phyloP scores from a whole-genome alignment of 441 rosid species.

The Pelargonium cotyledonis region DNA sequence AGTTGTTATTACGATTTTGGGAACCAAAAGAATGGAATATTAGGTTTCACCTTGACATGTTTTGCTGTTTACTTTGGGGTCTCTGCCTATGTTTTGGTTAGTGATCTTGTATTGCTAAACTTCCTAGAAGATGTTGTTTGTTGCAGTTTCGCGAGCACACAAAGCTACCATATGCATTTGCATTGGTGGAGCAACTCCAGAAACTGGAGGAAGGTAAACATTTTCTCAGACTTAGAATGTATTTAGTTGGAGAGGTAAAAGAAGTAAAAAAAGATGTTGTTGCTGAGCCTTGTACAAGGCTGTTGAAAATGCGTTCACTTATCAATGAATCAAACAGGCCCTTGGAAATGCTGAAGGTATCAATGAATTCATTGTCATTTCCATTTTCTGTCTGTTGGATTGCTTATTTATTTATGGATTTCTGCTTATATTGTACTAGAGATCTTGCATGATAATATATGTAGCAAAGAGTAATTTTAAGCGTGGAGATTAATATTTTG shows the following conservation, averaged over 20 bases:
- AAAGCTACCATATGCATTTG: slow-evolving; percentile 72
- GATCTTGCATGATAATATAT: neutral
- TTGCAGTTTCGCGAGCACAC: slow-evolving; percentile 53
- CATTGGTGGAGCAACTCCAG: slow-evolving; percentile 75
- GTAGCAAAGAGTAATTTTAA: neutral
- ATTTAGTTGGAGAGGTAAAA: slow-evolving; percentile 59
- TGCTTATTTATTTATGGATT: neutral
- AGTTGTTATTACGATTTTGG: neutral
- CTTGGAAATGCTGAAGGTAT: slow-evolving; percentile 65
- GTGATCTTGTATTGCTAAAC: slow-evolving; percentile 5
- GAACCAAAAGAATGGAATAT: neutral
- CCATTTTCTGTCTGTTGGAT: neutral
- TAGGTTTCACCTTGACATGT: neutral
- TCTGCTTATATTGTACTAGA: neutral
- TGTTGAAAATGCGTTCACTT: slow-evolving; percentile 50
- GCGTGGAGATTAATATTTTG: neutral
- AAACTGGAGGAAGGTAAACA: slow-evolving; percentile 19
- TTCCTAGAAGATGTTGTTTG: slow-evolving; percentile 12
- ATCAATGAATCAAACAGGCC: slow-evolving; percentile 42
- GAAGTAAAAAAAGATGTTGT: slow-evolving; percentile 37
- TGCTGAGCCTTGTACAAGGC: slow-evolving; percentile 45
- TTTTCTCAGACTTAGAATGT: slow-evolving; percentile 77
- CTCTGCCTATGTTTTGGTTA: neutral
- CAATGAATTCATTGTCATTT: neutral
- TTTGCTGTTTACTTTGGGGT: neutral